A percentile compares a stretch with the other conserved stretches of the same genome.
Conservation (phyloP, 208 protist genomes). For the Leishmania martiniquensis region DNA sequence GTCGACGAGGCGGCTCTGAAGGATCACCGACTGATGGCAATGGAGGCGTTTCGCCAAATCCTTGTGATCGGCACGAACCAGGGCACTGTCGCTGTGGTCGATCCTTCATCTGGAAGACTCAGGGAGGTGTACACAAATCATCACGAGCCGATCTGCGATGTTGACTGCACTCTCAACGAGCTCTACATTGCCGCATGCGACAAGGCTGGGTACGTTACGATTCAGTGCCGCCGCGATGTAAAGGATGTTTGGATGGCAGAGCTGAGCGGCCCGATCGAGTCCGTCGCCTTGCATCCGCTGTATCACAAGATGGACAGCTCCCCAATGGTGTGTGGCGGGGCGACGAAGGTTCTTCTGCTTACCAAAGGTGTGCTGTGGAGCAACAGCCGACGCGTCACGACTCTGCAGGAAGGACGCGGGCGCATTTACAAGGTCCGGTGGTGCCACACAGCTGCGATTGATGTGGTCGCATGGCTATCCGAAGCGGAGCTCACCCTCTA, state of each 20-base stretch:
- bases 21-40: slow-evolving; percentile 69
- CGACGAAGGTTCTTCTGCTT: slow-evolving; percentile 54
- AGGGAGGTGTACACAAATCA: slow-evolving; percentile 34
- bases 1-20: slow-evolving; percentile 23
- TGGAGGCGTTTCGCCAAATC: slow-evolving; percentile 42
- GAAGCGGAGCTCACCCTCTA: slow-evolving; percentile 65
- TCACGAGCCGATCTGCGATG: slow-evolving; percentile 67
- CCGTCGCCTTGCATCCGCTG: slow-evolving; percentile 59
- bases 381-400: slow-evolving; percentile 46
- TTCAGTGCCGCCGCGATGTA: slow-evolving; percentile 42
- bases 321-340: slow-evolving; percentile 45
- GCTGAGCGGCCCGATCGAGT: slow-evolving; percentile 48
- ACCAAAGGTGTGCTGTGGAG: slow-evolving; percentile 50
- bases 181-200: slow-evolving; percentile 59
- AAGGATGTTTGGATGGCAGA: slow-evolving; percentile 47
- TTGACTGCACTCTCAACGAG: slow-evolving; percentile 49
- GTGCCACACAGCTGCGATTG: slow-evolving; percentile 34
- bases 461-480: slow-evolving; percentile 71
- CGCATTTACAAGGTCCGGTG: slow-evolving; percentile 62
- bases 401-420: slow-evolving; percentile 50
- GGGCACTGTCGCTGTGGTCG: slow-evolving; percentile 56
- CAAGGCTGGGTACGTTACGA: slow-evolving; percentile 50
- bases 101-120: slow-evolving; percentile 26
- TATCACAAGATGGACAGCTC: slow-evolving; percentile 53
- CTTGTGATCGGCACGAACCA: slow-evolving; percentile 77